Evolutionary conservation across 441 rosid species (phyloP).

Genomic region (Dalechampia spathulata): DNA sequence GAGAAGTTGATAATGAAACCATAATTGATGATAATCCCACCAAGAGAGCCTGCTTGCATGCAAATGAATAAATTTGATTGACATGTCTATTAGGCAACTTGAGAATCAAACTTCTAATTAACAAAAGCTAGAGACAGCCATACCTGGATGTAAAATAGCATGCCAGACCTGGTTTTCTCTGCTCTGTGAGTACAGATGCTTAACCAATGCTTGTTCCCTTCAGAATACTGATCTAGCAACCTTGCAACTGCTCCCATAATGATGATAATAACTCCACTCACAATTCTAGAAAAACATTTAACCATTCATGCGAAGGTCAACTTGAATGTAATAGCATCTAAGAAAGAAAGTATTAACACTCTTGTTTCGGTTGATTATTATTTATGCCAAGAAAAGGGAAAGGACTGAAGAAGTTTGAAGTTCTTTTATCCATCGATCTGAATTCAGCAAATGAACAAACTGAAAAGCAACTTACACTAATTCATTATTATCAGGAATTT

Average conservation of each 20-base stretch:
- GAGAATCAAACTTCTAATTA: conserved; percentile 2
- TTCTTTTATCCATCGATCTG: background rate
- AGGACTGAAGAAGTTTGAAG: background rate
- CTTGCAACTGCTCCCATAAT: conserved; percentile 61
- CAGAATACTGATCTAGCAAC: conserved; percentile 64
- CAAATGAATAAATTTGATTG: conserved; percentile 7
- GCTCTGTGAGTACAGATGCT: conserved; percentile 44
- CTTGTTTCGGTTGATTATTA: background rate
- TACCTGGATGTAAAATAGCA: conserved; percentile 76
- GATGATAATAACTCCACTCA: conserved; percentile 66
- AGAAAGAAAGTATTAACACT: background rate
- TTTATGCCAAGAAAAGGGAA: background rate
- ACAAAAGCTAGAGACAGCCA: conserved; percentile 13
- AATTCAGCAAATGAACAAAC: conserved; percentile 10
- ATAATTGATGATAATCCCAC: conserved; percentile 70
- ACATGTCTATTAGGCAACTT: conserved; percentile 2
- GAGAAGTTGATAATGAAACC: conserved; percentile 83
- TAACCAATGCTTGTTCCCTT: conserved; percentile 65
- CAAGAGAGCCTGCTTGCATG: conserved; percentile 51
- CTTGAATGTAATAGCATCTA: conserved; percentile 3
- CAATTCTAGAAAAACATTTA: conserved; percentile 41
- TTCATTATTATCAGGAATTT: conserved; percentile 86
- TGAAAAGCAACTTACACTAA: conserved; percentile 57
- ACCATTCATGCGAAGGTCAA: conserved; percentile 17
- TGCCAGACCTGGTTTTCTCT: conserved; percentile 40